Evolutionary conservation across 192 early-diverging fungal species (phyloP), one percentile per base, ranked within the genome.

Genomic region (Coemansia erecta): DNA sequence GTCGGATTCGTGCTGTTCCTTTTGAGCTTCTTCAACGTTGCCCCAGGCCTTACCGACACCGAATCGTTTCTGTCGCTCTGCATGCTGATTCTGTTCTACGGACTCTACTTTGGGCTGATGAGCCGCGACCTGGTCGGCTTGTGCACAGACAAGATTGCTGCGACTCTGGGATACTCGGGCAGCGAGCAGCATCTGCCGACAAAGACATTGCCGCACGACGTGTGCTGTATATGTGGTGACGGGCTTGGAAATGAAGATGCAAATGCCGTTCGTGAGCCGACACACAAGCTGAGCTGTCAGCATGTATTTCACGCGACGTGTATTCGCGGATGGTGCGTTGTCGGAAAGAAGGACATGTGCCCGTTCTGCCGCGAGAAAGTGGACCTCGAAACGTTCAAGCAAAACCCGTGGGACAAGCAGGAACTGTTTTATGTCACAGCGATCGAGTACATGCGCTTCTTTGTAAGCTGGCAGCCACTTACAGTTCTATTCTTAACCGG

Each of bases 291-390:
- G 24, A 66, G 44, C 6, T 81, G 78, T 26, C 61, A 60, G 17
- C 78, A 81, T 45, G 73, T 55, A 54, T 82, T 82, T 69, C 81
- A 82, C 21, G 72, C 77, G 11, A 68, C 60, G 19, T 82, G 81
- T 31, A 80, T 82, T 46, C 76, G 77, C 35, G 81, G 81, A 17
- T 82, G 81, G 81, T 78, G 77, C 37, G 64, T 82, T 4, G 56
- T 82, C 41, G 81, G 81, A 9, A 82, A 82, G 60, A 61, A 65
- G 21, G 72, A 79, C n/a, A 48, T 65, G 8, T 82, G 81, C 35
- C 81, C 81, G 37, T 76, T 71, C 44, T 82, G 81, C 52, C 58
- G 64, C 41, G 81, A 82, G 49, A 80, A 80, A 54, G 81, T 80
- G 31, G 77, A 82, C 43, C 40, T 78, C 9, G 61, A 66, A 15